Evolutionary conservation across 768 basidiomycete genomes (phyloP).

Genomic region (Gloeophyllum trabeum): DNA sequence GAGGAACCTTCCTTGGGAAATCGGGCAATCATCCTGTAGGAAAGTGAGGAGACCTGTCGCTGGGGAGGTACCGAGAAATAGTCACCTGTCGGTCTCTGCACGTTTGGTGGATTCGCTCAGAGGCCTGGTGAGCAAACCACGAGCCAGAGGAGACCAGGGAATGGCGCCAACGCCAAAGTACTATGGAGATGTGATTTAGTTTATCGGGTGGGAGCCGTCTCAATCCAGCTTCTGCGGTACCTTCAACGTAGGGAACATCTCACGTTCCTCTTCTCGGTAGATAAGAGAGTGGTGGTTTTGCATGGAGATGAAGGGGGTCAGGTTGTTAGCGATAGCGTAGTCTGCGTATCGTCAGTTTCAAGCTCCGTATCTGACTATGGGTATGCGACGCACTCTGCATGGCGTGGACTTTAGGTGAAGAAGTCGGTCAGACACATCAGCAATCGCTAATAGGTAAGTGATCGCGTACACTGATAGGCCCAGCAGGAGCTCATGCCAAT

Average conservation of each 20-base stretch:
- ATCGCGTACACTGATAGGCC: slow-evolving; percentile 17
- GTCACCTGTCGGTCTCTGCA: slow-evolving; percentile 13
- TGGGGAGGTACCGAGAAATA: no score
- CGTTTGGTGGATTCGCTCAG: slow-evolving; percentile 13
- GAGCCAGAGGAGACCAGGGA: slow-evolving; percentile 28
- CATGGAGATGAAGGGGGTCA: slow-evolving; percentile 33
- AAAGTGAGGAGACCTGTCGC: no score
- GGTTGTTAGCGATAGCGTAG: slow-evolving; percentile 22
- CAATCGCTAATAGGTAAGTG: not conserved
- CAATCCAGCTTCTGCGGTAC: slow-evolving; percentile 3
- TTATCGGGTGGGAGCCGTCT: no score
- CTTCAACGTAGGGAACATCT: slow-evolving; percentile 27
- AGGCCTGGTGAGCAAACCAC: slow-evolving; percentile 21
- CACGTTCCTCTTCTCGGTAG: slow-evolving; percentile 34
- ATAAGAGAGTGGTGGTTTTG: slow-evolving; percentile 33
- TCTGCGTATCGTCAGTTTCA: slow-evolving; percentile 8
- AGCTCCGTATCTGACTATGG: not conserved
- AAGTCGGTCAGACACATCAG: no score
- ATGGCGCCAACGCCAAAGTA: slow-evolving; percentile 25
- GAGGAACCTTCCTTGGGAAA: slow-evolving; percentile 3
- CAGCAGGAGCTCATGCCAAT: slow-evolving; percentile 23
- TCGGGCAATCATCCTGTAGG: not conserved
- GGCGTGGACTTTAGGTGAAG: slow-evolving; percentile 15
- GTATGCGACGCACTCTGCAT: slow-evolving; percentile 16
- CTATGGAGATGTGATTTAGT: slow-evolving; percentile 4